These are phyloP conservation scores for Alternaria postmessia DNA, from an alignment of 2,329 filamentous ascomycete genomes.

Conservation along the genomic window DNA sequence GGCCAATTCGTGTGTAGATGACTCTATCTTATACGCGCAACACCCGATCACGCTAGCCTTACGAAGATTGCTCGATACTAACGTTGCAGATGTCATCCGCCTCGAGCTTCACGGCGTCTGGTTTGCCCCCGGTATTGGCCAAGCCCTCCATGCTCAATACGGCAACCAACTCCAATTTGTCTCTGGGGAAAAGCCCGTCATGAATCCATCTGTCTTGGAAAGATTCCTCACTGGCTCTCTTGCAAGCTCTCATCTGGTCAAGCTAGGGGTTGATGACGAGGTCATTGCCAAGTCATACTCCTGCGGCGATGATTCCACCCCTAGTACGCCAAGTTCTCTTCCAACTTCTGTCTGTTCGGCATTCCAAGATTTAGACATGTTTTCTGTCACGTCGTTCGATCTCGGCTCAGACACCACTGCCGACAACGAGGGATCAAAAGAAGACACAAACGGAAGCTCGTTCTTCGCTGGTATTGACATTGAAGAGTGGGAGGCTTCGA, in stretches of 20 bases:
- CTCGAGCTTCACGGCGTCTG: conserved; percentile 20
- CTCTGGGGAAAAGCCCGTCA: neutral
- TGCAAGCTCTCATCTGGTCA: conserved; percentile 14
- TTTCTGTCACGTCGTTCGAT: conserved; percentile 19
- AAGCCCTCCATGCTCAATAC: conserved; percentile 11
- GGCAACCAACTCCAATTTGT: conserved; percentile 16
- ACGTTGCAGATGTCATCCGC: conserved; percentile 11
- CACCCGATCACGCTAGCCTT: conserved; percentile 28
- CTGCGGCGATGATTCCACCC: neutral
- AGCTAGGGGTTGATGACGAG: conserved; percentile 16
- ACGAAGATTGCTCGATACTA: conserved; percentile 13
- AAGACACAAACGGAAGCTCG: conserved; percentile 4
- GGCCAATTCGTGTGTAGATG: conserved; percentile 26
- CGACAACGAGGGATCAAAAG: neutral
- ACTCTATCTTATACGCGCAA: conserved; percentile 20
- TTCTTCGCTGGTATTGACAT: conserved; percentile 24
- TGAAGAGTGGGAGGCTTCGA: conserved; percentile 18
- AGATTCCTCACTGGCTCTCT: conserved; percentile 12
- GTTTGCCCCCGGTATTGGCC: conserved; percentile 23
- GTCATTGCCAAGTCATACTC: conserved; percentile 5
- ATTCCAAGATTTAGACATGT: conserved; percentile 22
- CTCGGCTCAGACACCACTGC: conserved; percentile 5
- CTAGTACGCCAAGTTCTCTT: conserved; percentile 9
- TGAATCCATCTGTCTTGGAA: neutral
- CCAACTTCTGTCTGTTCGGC: conserved; percentile 19